These are phyloP conservation scores for Calonectria hongkongensis DNA, from an alignment of 2,329 filamentous ascomycete species.

Conservation along the genomic window DNA sequence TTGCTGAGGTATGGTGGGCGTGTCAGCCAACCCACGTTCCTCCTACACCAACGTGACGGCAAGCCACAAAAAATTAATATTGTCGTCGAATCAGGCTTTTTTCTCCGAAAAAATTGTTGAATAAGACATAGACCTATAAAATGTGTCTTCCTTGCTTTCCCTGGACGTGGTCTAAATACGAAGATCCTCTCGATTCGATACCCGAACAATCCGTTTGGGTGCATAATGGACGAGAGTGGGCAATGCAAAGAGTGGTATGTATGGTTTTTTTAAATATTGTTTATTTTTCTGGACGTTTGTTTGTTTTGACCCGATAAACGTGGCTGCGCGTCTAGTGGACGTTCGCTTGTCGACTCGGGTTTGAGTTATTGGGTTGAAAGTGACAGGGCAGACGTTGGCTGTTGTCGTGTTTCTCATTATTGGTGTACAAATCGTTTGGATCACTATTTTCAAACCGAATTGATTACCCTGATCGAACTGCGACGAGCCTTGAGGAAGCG, in stretches of 20 bases:
- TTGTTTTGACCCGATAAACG: constrained; percentile 12
- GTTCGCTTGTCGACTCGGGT: constrained; percentile 5
- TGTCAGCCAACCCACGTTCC: not conserved
- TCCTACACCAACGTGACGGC: constrained; percentile 29
- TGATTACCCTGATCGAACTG: not conserved
- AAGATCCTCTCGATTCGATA: constrained; percentile 61
- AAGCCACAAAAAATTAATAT: not conserved
- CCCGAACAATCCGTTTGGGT: constrained; percentile 66
- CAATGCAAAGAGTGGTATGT: constrained; percentile 64
- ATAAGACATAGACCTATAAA: not conserved
- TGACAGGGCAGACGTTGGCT: constrained; percentile 4
- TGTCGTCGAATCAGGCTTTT: not conserved
- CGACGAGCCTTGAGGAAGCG: not conserved
- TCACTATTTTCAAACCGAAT: not conserved
- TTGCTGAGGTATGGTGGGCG: not conserved
- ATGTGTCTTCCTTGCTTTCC: constrained; percentile 76
- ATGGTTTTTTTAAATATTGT: constrained; percentile 9
- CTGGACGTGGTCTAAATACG: constrained; percentile 69
- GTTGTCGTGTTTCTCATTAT: not conserved
- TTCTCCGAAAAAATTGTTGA: no score
- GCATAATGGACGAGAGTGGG: constrained; percentile 59
- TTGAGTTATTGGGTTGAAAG: constrained; percentile 19
- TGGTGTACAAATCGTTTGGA: not conserved
- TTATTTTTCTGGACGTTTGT: constrained; percentile 14
- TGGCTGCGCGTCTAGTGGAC: not conserved